These are phyloP conservation scores for Epichloe glyceriae DNA, from an alignment of 2,329 filamentous ascomycete species.

Conservation along the genomic window DNA sequence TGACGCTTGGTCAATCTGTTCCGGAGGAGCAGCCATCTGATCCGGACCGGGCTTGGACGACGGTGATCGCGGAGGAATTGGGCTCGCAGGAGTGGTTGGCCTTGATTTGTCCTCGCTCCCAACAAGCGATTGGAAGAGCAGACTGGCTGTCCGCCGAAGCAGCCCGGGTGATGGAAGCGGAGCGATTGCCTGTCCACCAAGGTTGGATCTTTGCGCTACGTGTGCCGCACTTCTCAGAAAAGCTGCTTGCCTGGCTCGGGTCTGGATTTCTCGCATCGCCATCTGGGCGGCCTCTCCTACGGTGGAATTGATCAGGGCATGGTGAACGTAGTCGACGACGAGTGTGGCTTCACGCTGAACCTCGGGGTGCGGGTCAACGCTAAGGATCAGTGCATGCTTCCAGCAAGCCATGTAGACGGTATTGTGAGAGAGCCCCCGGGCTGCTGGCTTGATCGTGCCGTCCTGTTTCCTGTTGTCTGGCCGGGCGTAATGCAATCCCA, in stretches of 20 bases:
- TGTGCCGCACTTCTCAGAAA: slow-evolving; percentile 28
- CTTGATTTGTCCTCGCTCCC: slow-evolving; percentile 32
- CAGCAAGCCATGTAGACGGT: slow-evolving; percentile 89
- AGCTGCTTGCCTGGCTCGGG: slow-evolving; percentile 33
- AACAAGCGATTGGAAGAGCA: slow-evolving; percentile 47
- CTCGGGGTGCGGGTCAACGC: slow-evolving; percentile 88
- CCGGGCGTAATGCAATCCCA: slow-evolving; percentile 49
- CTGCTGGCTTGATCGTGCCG: slow-evolving; percentile 41
- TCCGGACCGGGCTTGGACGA: slow-evolving; percentile 28
- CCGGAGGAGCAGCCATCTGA: slow-evolving; percentile 44
- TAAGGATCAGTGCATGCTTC: slow-evolving; percentile 84
- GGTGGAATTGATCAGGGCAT: slow-evolving; percentile 62
- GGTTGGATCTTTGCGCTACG: slow-evolving; percentile 29
- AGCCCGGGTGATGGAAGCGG: slow-evolving; percentile 43
- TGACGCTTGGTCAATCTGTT: slow-evolving; percentile 58
- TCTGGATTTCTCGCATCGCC: slow-evolving; percentile 61
- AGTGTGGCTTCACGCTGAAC: slow-evolving; percentile 73
- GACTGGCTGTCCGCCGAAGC: slow-evolving; percentile 50
- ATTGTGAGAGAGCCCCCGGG: slow-evolving; percentile 60
- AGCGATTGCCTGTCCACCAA: slow-evolving; percentile 25
- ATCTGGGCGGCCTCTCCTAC: slow-evolving; percentile 57
- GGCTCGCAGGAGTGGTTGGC: slow-evolving; percentile 19
- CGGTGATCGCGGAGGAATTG: slow-evolving; percentile 14
- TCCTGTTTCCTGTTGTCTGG: slow-evolving; percentile 42
- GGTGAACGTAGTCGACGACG: slow-evolving; percentile 79